These are phyloP conservation scores for Kodamaea lidongshanica DNA, from an alignment of 805 yeast genomes.

Conservation along the genomic window DNA sequence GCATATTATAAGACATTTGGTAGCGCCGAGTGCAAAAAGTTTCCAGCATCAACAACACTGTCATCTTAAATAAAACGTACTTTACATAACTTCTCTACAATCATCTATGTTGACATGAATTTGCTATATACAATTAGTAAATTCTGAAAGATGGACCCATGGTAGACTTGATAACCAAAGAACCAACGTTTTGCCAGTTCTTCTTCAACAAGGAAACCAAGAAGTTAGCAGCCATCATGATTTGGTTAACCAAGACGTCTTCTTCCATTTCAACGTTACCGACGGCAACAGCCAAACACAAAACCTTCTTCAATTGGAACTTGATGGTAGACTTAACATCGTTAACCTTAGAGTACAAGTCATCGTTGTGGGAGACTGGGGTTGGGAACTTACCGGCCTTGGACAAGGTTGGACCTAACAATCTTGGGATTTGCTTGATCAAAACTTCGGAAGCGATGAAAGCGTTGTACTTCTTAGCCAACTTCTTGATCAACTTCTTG, in stretches of 20 bases:
- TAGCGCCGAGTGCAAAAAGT: no score
- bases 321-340: slow-evolving; percentile 99
- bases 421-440: slow-evolving; percentile 99
- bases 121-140: slow-evolving; percentile 54
- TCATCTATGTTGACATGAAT: neutral
- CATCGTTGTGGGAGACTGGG: slow-evolving; percentile 99
- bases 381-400: slow-evolving; percentile 99
- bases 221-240: slow-evolving; percentile 98
- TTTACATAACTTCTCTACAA: no score
- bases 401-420: slow-evolving; percentile 99
- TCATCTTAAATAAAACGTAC: no score
- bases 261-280: slow-evolving; percentile 99
- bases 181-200: slow-evolving; percentile 99
- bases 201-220: slow-evolving; percentile 98
- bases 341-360: slow-evolving; percentile 88
- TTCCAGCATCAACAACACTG: no score
- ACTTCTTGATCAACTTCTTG: slow-evolving; percentile 99
- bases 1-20: no score
- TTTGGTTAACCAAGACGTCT: slow-evolving; percentile 93
- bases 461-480: slow-evolving; percentile 99
- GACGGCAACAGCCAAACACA: slow-evolving; percentile 98
- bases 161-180: slow-evolving; percentile 96
- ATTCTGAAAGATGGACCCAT: slow-evolving; percentile 99
- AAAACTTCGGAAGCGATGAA: slow-evolving; percentile 98
- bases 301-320: slow-evolving; percentile 99